Conservation (phyloP, 495 filamentous ascomycete genomes). For the Trichoderma reesei region DNA sequence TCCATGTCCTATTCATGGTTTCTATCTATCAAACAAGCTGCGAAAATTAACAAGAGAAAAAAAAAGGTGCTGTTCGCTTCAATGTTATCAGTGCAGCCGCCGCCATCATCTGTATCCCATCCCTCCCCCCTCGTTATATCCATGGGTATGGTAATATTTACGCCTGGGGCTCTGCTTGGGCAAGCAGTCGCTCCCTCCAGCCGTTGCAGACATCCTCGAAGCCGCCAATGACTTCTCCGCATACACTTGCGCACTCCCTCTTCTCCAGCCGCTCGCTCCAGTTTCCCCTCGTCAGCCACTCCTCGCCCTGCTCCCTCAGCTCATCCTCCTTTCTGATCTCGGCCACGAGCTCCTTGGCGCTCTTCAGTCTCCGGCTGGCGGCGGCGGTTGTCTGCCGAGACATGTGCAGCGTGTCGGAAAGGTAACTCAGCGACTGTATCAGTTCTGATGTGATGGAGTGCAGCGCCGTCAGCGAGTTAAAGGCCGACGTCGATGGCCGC, state of each 20-base stretch:
- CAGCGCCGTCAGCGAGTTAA: slow-evolving; percentile 48
- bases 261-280: slow-evolving; percentile 67
- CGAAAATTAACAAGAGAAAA: background rate
- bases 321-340: slow-evolving; percentile 79
- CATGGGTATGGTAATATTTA: background rate
- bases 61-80: background rate
- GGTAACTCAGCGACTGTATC: slow-evolving; percentile 65
- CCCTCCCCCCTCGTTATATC: background rate
- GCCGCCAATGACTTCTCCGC: slow-evolving; percentile 76
- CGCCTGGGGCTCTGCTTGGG: slow-evolving; percentile 31
- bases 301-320: slow-evolving; percentile 63
- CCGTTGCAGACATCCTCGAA: slow-evolving; percentile 77
- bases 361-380: slow-evolving; percentile 64
- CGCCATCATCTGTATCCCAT: background rate
- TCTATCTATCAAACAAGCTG: background rate
- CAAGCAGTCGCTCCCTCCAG: slow-evolving; percentile 41
- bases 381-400: slow-evolving; percentile 74
- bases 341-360: slow-evolving; percentile 67
- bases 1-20: background rate
- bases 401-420: slow-evolving; percentile 93
- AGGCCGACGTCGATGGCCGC: slow-evolving; percentile 40
- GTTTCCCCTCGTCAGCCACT: slow-evolving; percentile 68
- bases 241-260: slow-evolving; percentile 69
- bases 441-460: slow-evolving; percentile 66
- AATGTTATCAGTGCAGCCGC: background rate